Evolutionary conservation across 169 alveolate species (phyloP).

Genomic region (Plasmodium gaboni): DNA sequence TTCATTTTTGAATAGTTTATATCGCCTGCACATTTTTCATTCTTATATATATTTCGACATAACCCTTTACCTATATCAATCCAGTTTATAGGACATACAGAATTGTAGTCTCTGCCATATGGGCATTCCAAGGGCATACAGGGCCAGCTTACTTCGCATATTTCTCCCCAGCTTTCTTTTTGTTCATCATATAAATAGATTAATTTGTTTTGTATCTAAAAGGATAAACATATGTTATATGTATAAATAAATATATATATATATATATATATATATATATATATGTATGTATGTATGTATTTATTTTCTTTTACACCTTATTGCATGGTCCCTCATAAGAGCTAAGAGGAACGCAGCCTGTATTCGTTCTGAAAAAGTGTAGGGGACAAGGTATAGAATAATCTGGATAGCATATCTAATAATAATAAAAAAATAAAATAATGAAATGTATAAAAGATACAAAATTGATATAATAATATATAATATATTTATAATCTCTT

Average conservation of each 20-base stretch:
- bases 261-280: neutral
- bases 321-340: constrained; percentile 63
- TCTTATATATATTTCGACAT: constrained; percentile 19
- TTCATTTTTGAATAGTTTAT: constrained; percentile 22
- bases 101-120: constrained; percentile 42
- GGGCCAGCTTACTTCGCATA: constrained; percentile 65
- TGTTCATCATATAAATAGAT: constrained; percentile 38
- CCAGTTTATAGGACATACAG: constrained; percentile 54
- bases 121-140: constrained; percentile 50
- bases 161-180: constrained; percentile 70
- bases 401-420: constrained; percentile 46
- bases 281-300: neutral
- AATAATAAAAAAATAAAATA: neutral
- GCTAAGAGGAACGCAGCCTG: constrained; percentile 54
- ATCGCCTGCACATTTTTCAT: constrained; percentile 3
- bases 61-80: constrained; percentile 41
- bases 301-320: constrained; percentile 16
- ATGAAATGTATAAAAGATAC: neutral
- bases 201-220: constrained; percentile 55
- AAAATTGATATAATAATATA: neutral
- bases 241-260: too few relatives aligned
- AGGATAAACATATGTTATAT: neutral
- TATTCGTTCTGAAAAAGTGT: constrained; percentile 54
- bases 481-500: constrained; percentile 5
- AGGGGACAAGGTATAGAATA: constrained; percentile 64